A percentile compares a stretch with the other conserved stretches of the same genome.
These are phyloP conservation scores for Cornus florida DNA, from an alignment of 148 eudicot species.

Conservation along the genomic window DNA sequence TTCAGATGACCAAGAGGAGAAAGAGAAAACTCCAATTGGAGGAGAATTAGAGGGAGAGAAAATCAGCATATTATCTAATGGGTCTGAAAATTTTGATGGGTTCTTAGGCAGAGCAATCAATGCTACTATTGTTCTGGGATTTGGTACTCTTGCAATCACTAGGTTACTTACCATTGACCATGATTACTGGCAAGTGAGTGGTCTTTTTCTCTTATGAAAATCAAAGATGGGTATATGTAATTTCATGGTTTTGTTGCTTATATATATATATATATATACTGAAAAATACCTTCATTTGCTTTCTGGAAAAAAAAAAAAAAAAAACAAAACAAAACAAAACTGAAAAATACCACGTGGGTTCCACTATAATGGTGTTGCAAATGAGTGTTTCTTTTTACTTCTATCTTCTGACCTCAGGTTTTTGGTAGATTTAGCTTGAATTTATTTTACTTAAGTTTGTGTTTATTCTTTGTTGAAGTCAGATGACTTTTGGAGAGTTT, in stretches of 20 bases:
- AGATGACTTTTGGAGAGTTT: background rate
- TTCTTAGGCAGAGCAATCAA: constrained; percentile 65
- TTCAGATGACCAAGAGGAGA: constrained; percentile 6
- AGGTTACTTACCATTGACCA: constrained; percentile 85
- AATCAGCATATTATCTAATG: background rate
- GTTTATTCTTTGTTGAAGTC: background rate
- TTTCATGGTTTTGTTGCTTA: background rate
- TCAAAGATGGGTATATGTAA: background rate
- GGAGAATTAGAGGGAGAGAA: constrained; percentile 4
- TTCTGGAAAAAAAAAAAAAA: no score
- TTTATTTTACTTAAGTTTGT: background rate
- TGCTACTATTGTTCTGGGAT: constrained; percentile 78
- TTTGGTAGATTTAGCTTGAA: background rate
- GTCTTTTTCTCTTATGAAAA: background rate
- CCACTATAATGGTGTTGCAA: background rate
- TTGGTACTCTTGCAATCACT: constrained; percentile 75
- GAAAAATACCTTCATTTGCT: no score
- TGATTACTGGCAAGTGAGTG: constrained; percentile 93
- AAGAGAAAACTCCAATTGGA: background rate
- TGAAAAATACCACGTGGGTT: background rate
- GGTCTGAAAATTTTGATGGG: constrained; percentile 39
- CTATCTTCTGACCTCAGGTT: background rate
- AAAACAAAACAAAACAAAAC: no score
- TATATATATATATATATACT: background rate
- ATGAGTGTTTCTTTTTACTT: background rate